Evolutionary conservation across 768 basidiomycete genomes (phyloP), one percentile per base, ranked within the genome.

Genomic region (Tulasnella sp.): DNA sequence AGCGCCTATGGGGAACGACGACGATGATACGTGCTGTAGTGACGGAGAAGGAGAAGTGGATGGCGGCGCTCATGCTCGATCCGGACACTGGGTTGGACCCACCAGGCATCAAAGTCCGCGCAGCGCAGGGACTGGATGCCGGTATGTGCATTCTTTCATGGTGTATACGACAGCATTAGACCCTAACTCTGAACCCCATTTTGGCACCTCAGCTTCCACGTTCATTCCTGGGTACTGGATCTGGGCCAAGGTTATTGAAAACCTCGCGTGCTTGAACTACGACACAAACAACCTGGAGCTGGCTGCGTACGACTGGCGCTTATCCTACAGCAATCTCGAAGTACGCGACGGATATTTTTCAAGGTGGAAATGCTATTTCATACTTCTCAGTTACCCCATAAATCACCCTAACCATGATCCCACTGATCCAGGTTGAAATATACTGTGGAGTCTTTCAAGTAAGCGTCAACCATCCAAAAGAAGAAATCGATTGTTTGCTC

Each of bases 171-270:
- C 5, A n/a, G 62, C 59, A 43, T 27, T 24, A 10, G 21, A 27
- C 45, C 58, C 34, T 62, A 60, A 5, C 49, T 63, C 5, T 5
- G 7, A 61, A 48, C 60, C 58, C 2, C 63, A 60, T 45, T 29
- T 49, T 61, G 19, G 4, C 38, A 31, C 19, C n/a, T 17, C 22
- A 63, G 57, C 57, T 7, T 44, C 42, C 54, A 62, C 5, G 2
- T 66, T 68, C 57, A 81, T 92, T 59, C 82, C 84, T 68, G 92
- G 93, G 0, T 99, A 92, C 68, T 98, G 92, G 93, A 82, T 94
- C 54, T 94, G 92, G 87, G 83, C 85, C 1, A 92, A 93, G 70
- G 87, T 96, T 53, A 82, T 98, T 9, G 88, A 97, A 70, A 98
- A 99, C 65, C 77, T 97, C 1, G 92, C 94, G 0, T 90, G 85